phyloP scores from a whole-genome alignment of 495 filamentous ascomycete species.

The Penicillium ucsense region DNA sequence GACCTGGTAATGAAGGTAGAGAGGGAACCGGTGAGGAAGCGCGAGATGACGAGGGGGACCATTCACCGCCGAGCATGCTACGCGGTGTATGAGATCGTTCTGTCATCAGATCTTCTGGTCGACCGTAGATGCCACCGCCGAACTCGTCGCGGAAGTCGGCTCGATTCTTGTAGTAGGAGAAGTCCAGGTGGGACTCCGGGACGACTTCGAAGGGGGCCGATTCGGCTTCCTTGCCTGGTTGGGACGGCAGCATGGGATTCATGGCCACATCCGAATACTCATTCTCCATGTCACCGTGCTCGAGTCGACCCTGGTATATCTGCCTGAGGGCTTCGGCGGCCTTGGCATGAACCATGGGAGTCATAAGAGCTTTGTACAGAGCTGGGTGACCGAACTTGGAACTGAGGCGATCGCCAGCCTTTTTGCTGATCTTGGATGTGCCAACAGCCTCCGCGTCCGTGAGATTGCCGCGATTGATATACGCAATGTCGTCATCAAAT shows the following conservation, averaged over 20 bases:
- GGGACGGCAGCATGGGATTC: conserved; percentile 67
- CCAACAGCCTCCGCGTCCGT: conserved; percentile 48
- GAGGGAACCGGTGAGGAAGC: conserved; percentile 39
- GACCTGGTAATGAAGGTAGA: conserved; percentile 17
- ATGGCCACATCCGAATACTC: conserved; percentile 67
- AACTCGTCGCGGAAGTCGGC: conserved; percentile 82
- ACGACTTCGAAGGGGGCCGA: conserved; percentile 74
- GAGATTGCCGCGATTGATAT: conserved; percentile 55
- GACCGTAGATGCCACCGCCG: conserved; percentile 69
- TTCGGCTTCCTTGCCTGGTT: conserved; percentile 53
- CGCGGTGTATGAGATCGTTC: conserved; percentile 59
- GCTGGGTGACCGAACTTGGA: conserved; percentile 85
- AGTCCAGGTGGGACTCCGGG: conserved; percentile 81
- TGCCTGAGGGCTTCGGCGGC: conserved; percentile 71
- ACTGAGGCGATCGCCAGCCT: conserved; percentile 60
- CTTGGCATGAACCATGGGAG: conserved; percentile 91
- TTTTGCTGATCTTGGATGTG: conserved; percentile 36
- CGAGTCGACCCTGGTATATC: conserved; percentile 74
- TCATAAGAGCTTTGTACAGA: conserved; percentile 78
- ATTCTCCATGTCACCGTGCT: conserved; percentile 48
- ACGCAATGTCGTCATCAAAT: conserved; percentile 72
- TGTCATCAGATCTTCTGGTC: conserved; percentile 51
- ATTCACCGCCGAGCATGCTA: conserved; percentile 35
- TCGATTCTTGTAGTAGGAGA: conserved; percentile 81
- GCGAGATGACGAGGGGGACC: conserved; percentile 34